Percentiles rank a stretch among this genome's conserved stretches.
phyloP scores from a whole-genome alignment of 2,329 filamentous ascomycete species.

The Aureobasidium subglaciale region DNA sequence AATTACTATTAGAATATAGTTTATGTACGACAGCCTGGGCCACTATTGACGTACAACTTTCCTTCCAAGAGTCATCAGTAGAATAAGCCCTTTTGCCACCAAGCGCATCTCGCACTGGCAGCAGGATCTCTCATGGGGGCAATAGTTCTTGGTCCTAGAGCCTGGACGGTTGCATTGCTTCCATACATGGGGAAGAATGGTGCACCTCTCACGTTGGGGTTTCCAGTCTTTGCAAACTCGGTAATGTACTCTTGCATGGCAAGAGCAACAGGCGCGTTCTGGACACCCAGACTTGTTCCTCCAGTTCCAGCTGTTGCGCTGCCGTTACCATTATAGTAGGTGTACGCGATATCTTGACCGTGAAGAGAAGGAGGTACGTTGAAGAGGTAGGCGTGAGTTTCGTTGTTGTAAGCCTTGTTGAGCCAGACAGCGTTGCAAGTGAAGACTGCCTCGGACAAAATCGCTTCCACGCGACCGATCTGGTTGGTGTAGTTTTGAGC shows the following conservation, averaged over 20 bases:
- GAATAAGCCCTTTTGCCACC: constrained; percentile 47
- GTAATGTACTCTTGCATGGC: constrained; percentile 42
- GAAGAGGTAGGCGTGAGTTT: constrained; percentile 48
- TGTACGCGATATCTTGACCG: constrained; percentile 46
- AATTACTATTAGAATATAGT: neutral
- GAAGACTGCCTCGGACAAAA: constrained; percentile 39
- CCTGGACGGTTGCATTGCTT: constrained; percentile 35
- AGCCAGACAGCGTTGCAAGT: constrained; percentile 49
- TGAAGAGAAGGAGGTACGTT: constrained; percentile 47
- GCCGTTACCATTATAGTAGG: constrained; percentile 41
- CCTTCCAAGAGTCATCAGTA: constrained; percentile 4
- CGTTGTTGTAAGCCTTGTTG: constrained; percentile 38
- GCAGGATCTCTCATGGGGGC: constrained; percentile 41
- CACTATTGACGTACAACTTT: neutral
- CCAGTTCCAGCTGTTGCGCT: constrained; percentile 14
- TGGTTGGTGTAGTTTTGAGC: constrained; percentile 38
- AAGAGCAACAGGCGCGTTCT: constrained; percentile 30
- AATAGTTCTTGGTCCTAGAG: constrained; percentile 31
- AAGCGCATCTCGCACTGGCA: constrained; percentile 43
- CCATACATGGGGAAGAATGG: constrained; percentile 44
- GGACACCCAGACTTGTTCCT: neutral
- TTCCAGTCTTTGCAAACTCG: constrained; percentile 35
- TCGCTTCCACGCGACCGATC: constrained; percentile 35
- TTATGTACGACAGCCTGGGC: neutral
- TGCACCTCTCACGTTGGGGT: constrained; percentile 32